Percentiles rank a stretch among this genome's conserved stretches.
These are phyloP conservation scores for Melaleuca quinquenervia DNA, from an alignment of 345 rosid genomes.

Conservation along the genomic window DNA sequence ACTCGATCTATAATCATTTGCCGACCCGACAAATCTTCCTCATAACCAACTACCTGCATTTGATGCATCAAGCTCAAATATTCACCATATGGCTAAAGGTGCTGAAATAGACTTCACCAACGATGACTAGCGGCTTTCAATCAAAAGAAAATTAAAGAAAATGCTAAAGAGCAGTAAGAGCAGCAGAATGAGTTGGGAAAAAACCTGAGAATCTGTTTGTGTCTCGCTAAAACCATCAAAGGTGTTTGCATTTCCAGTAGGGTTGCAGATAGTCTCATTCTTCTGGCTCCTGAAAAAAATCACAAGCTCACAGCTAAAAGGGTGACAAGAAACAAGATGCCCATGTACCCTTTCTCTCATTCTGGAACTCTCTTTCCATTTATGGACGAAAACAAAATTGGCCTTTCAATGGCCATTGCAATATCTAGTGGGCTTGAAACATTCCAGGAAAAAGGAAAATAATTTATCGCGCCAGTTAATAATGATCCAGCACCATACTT, in stretches of 20 bases:
- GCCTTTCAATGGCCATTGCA: not conserved
- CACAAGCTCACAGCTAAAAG: not conserved
- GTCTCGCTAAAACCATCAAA: constrained; percentile 83
- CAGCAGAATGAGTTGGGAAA: not conserved
- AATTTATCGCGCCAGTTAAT: not conserved
- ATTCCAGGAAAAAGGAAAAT: not conserved
- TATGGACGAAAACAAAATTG: not conserved
- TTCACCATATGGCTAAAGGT: not conserved
- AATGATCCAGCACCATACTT: not conserved
- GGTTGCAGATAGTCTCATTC: constrained; percentile 24
- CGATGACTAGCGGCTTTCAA: not conserved
- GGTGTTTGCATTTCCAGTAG: constrained; percentile 20
- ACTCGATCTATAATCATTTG: constrained; percentile 97
- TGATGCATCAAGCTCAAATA: not conserved
- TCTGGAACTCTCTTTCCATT: not conserved
- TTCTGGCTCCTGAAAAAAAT: constrained; percentile 27
- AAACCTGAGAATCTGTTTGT: constrained; percentile 94
- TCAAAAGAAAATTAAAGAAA: not conserved
- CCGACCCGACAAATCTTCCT: constrained; percentile 91
- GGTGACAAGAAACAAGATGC: not conserved
- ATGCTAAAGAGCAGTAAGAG: not conserved
- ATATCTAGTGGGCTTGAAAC: not conserved
- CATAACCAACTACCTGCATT: constrained; percentile 80
- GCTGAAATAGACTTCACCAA: not conserved
- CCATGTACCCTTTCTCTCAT: not conserved